Percentiles rank a stretch among this genome's conserved stretches.
Evolutionary conservation across 768 basidiomycete species (phyloP).

Genomic region (Kwoniella dendrophila): DNA sequence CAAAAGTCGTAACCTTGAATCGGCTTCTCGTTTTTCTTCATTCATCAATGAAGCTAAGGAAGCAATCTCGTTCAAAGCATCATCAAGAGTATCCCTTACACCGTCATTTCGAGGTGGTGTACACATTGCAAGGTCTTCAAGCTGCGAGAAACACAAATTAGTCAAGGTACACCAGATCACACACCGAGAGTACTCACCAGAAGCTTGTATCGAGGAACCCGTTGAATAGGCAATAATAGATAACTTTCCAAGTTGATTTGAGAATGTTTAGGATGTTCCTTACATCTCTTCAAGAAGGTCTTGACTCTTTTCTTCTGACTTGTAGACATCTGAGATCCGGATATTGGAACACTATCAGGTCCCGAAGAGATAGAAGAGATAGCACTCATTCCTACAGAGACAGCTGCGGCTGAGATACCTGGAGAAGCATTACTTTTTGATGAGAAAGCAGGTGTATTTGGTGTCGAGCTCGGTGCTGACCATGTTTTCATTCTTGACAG

Average conservation of each 20-base stretch:
- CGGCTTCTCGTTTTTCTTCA: slow-evolving; percentile 93
- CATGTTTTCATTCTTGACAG: slow-evolving; percentile 84
- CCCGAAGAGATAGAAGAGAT: slow-evolving; percentile 25
- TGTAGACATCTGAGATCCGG: slow-evolving; percentile 52
- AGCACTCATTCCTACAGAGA: slow-evolving; percentile 35
- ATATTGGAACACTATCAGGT: slow-evolving; percentile 24
- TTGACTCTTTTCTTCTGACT: slow-evolving; percentile 87
- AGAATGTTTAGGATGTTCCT: slow-evolving; percentile 83
- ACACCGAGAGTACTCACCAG: slow-evolving; percentile 57
- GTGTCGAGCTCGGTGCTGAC: slow-evolving; percentile 58
- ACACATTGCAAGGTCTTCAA: slow-evolving; percentile 81
- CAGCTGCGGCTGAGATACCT: slow-evolving; percentile 29
- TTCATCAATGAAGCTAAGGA: slow-evolving; percentile 93
- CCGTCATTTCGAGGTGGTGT: slow-evolving; percentile 79
- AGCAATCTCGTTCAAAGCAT: slow-evolving; percentile 82
- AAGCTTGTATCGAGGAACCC: slow-evolving; percentile 94
- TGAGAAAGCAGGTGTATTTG: slow-evolving; percentile 26
- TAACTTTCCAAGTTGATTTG: slow-evolving; percentile 94
- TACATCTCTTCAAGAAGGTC: slow-evolving; percentile 77
- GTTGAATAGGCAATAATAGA: slow-evolving; percentile 88
- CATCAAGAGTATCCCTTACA: slow-evolving; percentile 75
- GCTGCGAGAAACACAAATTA: slow-evolving; percentile 25
- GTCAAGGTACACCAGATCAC: background rate
- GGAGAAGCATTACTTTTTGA: slow-evolving; percentile 19
- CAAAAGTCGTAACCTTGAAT: slow-evolving; percentile 85